phyloP scores from a whole-genome alignment of 371 early-diverging fungal species.

The Funneliformis caledonium region DNA sequence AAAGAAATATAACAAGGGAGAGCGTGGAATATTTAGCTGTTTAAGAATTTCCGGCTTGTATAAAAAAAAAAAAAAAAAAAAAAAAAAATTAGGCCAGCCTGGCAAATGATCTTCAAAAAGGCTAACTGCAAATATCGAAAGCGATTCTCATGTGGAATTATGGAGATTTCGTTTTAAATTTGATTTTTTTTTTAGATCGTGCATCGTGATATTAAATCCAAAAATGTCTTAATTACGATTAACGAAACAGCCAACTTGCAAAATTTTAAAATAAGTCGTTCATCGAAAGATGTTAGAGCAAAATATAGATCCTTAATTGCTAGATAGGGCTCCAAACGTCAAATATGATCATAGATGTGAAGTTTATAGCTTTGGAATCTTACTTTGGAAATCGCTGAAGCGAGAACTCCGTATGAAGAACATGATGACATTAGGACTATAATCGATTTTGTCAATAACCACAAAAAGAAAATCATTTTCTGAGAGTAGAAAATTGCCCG shows the following conservation, averaged over 20 bases:
- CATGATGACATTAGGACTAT: conserved; percentile 8
- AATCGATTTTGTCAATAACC: background rate
- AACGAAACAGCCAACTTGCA: conserved; percentile 4
- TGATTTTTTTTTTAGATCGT: background rate
- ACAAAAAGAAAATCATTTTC: background rate
- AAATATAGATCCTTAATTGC: conserved; percentile 6
- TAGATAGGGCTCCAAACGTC: background rate
- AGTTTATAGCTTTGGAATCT: conserved; percentile 29
- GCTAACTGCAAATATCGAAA: too few species aligned
- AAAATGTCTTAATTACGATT: background rate
- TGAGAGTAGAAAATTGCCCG: background rate
- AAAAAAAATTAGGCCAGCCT: too few species aligned
- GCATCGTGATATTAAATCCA: background rate
- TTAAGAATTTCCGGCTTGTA: too few species aligned
- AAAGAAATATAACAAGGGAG: too few species aligned
- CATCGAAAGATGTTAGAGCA: background rate
- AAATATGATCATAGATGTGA: background rate
- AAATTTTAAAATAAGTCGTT: conserved; percentile 23
- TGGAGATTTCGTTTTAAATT: too few species aligned
- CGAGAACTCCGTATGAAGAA: conserved; percentile 21
- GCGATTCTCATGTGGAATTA: too few species aligned
- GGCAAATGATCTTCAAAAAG: too few species aligned
- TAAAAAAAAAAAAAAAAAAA: too few species aligned
- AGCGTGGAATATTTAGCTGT: too few species aligned
- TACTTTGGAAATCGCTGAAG: conserved; percentile 37